Conservation (phyloP, 495 filamentous ascomycete genomes). For the Beverwykella pulmonaria region DNA sequence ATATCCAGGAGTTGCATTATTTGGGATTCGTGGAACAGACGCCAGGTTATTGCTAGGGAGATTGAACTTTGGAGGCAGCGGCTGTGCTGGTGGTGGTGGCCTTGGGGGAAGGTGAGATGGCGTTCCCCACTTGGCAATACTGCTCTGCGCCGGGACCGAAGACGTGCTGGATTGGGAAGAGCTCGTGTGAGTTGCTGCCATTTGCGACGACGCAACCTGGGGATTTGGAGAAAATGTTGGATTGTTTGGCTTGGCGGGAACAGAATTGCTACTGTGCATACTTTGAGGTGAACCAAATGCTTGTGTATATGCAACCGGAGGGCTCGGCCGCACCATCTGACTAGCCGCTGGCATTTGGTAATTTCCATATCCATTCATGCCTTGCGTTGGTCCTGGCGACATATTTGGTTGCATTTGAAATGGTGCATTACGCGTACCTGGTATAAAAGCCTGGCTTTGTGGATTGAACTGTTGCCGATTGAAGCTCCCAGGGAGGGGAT, state of each 20-base stretch:
- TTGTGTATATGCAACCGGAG: constrained; percentile 15
- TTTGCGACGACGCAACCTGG: constrained; percentile 38
- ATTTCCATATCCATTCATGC: constrained; percentile 27
- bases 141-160: constrained; percentile 41
- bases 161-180: constrained; percentile 26
- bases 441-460: constrained; percentile 87
- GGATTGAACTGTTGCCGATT: constrained; percentile 87
- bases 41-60: constrained; percentile 23
- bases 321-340: constrained; percentile 27
- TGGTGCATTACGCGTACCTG: constrained; percentile 46
- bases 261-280: constrained; percentile 24
- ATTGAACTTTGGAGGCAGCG: constrained; percentile 39
- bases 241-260: constrained; percentile 24
- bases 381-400: constrained; percentile 8
- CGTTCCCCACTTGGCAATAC: constrained; percentile 51
- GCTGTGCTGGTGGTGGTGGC: constrained; percentile 44
- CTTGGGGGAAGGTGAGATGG: constrained; percentile 50
- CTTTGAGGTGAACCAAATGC: constrained; percentile 27
- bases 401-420: constrained; percentile 38
- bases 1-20: constrained; percentile 16
- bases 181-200: constrained; percentile 24
- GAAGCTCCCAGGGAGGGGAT: constrained; percentile 80
- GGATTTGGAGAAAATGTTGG: constrained; percentile 34
- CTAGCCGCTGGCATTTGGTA: constrained; percentile 21
- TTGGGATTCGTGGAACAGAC: constrained; percentile 10